Evolutionary conservation across 1,284 basidiomycete species (phyloP), one percentile per base, ranked within the genome.

Genomic region (Neotropicomus parvogracilis): DNA sequence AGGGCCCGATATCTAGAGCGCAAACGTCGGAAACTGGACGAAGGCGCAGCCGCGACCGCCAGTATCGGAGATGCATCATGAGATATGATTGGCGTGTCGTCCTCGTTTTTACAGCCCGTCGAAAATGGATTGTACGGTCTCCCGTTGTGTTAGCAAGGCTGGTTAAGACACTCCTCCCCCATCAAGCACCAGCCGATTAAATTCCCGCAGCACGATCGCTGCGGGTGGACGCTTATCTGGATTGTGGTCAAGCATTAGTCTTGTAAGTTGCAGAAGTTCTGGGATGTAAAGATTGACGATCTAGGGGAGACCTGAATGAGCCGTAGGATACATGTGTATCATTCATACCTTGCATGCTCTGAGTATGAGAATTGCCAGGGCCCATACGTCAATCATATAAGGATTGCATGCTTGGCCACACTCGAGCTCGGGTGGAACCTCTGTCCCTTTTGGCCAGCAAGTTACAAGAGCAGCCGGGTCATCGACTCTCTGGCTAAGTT

Each of bases 1-100:
- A 79, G 75, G 44, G 80, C 86, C 55, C 77, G 91, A 49, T 93
- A 87, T 62, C 63, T 91, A 45, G 83, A 84, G 58, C 75, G 92
- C 54, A 95, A 95, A 70, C 78, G 88, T 48, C 80, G 78, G 57
- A 85, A 80, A 59, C 54, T 91, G 59, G 88, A 91, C 64, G 77
- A 79, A 55, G 46, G 29, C 24, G 20, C 31, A 37, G 31, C 24
- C 2, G 32, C 35, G 17, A 46, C 34, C 27, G 44, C 16, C 34
- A 21, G 26, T 37, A 37, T 19, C 21, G 52, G 24, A 32, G 51
- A 59, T 7, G 26, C 13, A 37, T 52, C 36, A 14, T 63, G 41
- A 59, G 13, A 19, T n/a, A 40, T 17, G 24, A 35, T 39, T 16
- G 21, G 20, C 4, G 10, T 12, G 3, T 14, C 8, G 20, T 28